Percentiles rank a stretch among this genome's conserved stretches.
phyloP scores from a whole-genome alignment of 192 early-diverging fungal species.

The Cetraspora pellucida region DNA sequence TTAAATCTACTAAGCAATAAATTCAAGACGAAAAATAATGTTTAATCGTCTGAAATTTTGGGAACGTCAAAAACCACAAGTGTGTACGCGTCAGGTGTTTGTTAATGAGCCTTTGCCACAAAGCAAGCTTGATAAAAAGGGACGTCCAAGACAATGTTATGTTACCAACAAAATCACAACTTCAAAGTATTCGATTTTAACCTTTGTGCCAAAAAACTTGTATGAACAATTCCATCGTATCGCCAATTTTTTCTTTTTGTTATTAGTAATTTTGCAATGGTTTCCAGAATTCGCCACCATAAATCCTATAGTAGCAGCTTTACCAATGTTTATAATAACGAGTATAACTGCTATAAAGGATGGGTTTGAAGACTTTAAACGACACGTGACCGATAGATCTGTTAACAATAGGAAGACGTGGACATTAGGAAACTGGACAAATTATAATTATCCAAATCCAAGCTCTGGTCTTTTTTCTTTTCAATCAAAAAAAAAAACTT shows the following conservation, averaged over 20 bases:
- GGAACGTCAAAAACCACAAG: background rate
- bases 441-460: slow-evolving; percentile 42
- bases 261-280: slow-evolving; percentile 81
- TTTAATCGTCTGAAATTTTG: slow-evolving; percentile 7
- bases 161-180: slow-evolving; percentile 81
- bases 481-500: background rate
- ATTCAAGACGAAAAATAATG: background rate
- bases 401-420: slow-evolving; percentile 68
- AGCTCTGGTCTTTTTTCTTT: background rate
- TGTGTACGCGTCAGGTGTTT: slow-evolving; percentile 56
- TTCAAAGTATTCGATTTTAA: slow-evolving; percentile 82
- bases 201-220: slow-evolving; percentile 93
- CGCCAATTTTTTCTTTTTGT: slow-evolving; percentile 93
- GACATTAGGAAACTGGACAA: slow-evolving; percentile 56
- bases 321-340: slow-evolving; percentile 80
- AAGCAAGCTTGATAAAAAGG: slow-evolving; percentile 58
- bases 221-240: slow-evolving; percentile 92
- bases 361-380: slow-evolving; percentile 86
- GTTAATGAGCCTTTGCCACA: slow-evolving; percentile 66
- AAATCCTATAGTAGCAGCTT: slow-evolving; percentile 73
- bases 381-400: slow-evolving; percentile 76
- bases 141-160: slow-evolving; percentile 57
- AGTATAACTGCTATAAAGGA: slow-evolving; percentile 79
- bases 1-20: background rate
- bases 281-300: slow-evolving; percentile 58